phyloP scores from a whole-genome alignment of 805 yeast species.

The Metschnikowia rubicola region DNA sequence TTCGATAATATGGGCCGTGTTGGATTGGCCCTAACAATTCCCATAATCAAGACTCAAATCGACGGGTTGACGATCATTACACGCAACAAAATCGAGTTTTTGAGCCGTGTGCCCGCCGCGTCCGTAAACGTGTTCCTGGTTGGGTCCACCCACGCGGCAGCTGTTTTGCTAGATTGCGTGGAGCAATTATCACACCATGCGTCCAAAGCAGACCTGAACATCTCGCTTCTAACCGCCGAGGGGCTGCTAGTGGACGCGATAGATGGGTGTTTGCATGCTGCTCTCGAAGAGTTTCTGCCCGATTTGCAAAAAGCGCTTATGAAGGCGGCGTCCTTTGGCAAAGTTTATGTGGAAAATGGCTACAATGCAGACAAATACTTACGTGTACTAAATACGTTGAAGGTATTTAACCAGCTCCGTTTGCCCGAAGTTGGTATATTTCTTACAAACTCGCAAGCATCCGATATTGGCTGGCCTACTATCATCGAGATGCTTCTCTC shows the following conservation, averaged over 20 bases:
- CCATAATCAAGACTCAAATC: slow-evolving; percentile 46
- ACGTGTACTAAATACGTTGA: slow-evolving; percentile 54
- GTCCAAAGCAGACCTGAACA: slow-evolving; percentile 77
- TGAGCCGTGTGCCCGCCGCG: slow-evolving; percentile 57
- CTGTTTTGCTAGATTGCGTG: slow-evolving; percentile 76
- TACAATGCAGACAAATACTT: slow-evolving; percentile 60
- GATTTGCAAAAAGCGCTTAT: slow-evolving; percentile 77
- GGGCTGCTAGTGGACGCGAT: slow-evolving; percentile 56
- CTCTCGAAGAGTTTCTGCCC: slow-evolving; percentile 73
- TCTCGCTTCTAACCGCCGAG: slow-evolving; percentile 48
- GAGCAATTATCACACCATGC: slow-evolving; percentile 59
- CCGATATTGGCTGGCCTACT: slow-evolving; percentile 48
- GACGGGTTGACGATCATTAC: slow-evolving; percentile 78
- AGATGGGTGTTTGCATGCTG: slow-evolving; percentile 66
- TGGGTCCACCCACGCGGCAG: slow-evolving; percentile 81
- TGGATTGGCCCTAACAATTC: slow-evolving; percentile 28
- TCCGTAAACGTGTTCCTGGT: slow-evolving; percentile 67
- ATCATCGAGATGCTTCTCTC: slow-evolving; percentile 55
- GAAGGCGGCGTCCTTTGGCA: slow-evolving; percentile 84
- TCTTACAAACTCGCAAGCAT: slow-evolving; percentile 56
- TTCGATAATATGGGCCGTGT: slow-evolving; percentile 20
- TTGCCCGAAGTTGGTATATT: slow-evolving; percentile 63
- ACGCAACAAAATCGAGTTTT: slow-evolving; percentile 51
- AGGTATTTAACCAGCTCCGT: slow-evolving; percentile 69
- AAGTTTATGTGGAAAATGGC: slow-evolving; percentile 50